Base-by-base conservation (phyloP, 805 yeast genomes). In the Torulaspora franciscae region DNA sequence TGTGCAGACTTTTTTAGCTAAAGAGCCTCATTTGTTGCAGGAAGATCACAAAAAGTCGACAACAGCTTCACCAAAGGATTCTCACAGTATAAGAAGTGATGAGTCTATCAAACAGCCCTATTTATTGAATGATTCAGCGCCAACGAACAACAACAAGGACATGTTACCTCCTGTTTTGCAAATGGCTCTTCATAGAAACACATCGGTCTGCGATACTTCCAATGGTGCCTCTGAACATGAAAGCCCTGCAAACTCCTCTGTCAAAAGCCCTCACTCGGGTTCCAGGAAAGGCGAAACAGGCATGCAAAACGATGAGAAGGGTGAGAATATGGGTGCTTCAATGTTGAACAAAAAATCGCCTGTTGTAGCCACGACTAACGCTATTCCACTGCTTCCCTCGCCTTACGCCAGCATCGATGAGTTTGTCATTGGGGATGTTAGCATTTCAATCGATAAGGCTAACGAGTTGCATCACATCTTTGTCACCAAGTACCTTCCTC, bases 361-460 rank as follows among this genome's bases (percentile, higher is more conserved):
- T 13, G 52, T 59, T 0, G 53, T 61, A 2, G 59, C 61, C 11
- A 56, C 62, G 2, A 61, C 67, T 4, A 59, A 53, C 19, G 58
- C 66, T 1, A 55, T 59, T 10, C 58, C 57, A 15, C 56, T 56
- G 7, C 39, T 63, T 19, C 64, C 65, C 4, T 58, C 65, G 1
- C 64, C 66, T 10, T 54, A 62, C 44, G 61, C 58, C 2, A 57
- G 53, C 25, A 70, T 80, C 11, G 70, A 79, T 1, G 91, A 85
- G 53, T 87, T 85, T 57, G 75, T 77, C 2, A 66, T 90, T 15
- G 96, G 95, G 0, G 85, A 83, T 47, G 91, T 89, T 7, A 72
- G 71, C 27, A 69, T 90, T 11, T 73, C 89, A 1, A 61, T 81
- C 1, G 73, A 70, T 9, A 80, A 82, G 54, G 96, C 96, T 0